Evolutionary conservation across 1,284 basidiomycete species (phyloP).

Genomic region (Testicularia cyperi): DNA sequence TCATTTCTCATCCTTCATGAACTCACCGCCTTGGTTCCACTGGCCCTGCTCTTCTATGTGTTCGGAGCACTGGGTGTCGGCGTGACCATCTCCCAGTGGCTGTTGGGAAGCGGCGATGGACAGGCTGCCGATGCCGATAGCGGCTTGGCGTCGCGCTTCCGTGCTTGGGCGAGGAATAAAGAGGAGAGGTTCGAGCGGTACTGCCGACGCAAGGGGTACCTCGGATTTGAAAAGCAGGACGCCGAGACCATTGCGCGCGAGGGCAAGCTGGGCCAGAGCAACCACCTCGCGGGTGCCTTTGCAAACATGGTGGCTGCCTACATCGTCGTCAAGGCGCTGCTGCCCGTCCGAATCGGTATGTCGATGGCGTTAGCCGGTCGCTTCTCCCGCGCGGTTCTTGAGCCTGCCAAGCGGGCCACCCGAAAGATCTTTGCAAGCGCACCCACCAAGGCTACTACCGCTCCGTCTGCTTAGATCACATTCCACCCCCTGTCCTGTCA

Average conservation of each 20-base stretch:
- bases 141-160: conserved; percentile 8
- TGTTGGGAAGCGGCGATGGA: conserved; percentile 14
- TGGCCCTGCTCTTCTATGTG: conserved; percentile 74
- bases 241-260: conserved; percentile 16
- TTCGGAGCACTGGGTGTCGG: conserved; percentile 74
- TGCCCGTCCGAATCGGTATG: conserved; percentile 74
- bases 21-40: conserved; percentile 76
- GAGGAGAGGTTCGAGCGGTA: conserved; percentile 69
- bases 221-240: conserved; percentile 72
- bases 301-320: conserved; percentile 72
- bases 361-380: conserved; percentile 75
- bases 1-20: conserved; percentile 86
- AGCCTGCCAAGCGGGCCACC: conserved; percentile 63
- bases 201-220: conserved; percentile 75
- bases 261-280: conserved; percentile 57
- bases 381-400: conserved; percentile 70
- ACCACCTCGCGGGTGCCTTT: conserved; percentile 65
- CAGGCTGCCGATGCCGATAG: neutral
- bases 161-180: conserved; percentile 18
- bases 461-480: neutral
- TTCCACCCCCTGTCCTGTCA: too few relatives aligned
- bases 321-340: conserved; percentile 76
- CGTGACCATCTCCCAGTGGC: conserved; percentile 66
- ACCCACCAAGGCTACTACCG: too few relatives aligned
- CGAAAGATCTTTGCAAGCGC: neutral